These are phyloP conservation scores for Jaltomata sinuosa DNA, from an alignment of 257 asterid species.

Conservation along the genomic window DNA sequence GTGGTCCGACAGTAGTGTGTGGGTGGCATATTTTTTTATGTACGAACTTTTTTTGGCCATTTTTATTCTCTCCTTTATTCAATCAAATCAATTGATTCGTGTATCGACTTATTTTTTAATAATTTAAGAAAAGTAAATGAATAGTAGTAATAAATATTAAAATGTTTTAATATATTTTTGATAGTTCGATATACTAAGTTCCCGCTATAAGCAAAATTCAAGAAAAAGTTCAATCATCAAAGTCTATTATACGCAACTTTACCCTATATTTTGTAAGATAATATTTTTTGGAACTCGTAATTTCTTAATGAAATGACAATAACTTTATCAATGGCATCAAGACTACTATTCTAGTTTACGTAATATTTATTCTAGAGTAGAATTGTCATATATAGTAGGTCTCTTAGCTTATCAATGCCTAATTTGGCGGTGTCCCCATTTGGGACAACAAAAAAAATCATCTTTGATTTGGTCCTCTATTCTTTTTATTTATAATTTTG, in stretches of 20 bases:
- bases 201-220: too few species aligned
- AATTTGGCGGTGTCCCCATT: conserved; percentile 38
- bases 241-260: too few species aligned
- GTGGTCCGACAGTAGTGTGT: conserved; percentile 28
- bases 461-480: not conserved
- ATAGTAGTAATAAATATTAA: not conserved
- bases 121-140: not conserved
- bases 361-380: not conserved
- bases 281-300: too few species aligned
- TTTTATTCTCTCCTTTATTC: not conserved
- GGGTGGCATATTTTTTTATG: conserved; percentile 18
- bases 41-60: conserved; percentile 10
- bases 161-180: not conserved
- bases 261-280: too few species aligned
- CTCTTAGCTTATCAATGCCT: conserved; percentile 21
- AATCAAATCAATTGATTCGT: not conserved
- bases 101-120: not conserved
- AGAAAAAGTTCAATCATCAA: too few species aligned
- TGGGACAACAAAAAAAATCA: conserved; percentile 22
- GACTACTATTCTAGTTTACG: too few species aligned
- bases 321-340: too few species aligned
- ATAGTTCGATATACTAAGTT: too few species aligned
- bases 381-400: not conserved
- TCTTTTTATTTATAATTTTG: not conserved
- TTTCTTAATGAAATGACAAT: too few species aligned